Evolutionary conservation across 345 rosid species (phyloP), one percentile per base, ranked within the genome.

Genomic region (Salix suchowensis): DNA sequence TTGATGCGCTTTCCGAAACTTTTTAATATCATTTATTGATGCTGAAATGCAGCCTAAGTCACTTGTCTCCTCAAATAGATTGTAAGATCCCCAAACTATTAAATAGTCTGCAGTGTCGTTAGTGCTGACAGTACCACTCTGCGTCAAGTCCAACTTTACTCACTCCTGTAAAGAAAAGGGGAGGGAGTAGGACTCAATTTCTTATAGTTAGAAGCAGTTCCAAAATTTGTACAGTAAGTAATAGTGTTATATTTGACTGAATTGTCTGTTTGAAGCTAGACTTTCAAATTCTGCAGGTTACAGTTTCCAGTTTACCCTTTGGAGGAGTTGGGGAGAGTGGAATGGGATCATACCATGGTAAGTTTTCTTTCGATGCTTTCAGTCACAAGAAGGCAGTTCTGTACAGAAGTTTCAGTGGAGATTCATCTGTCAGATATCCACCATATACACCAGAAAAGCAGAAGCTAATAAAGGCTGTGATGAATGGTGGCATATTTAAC

Each of bases 301-400:
- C 88, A 0, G 82, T 91, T 48, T 77, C 87, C 1, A 71, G 79
- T 37, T 82, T 94, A 30, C 98, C 97, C 0, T 91, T 92, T 55
- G 98, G 98, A 37, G 98, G 98, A n/a, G 95, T 94, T 0, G 98
- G 97, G 40, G 97, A 90, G 85, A 94, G 98, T 34, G 97, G 97
- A 77, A 87, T 91, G 64, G 97, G 97, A 34, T 78, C 91, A 0
- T 95, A 95, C 86, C 97, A 95, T 30, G 97, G 97, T 2, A 88
- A 95, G 44, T 91, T 84, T 81, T 93, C 98, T 50, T 95, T 89
- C 76, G 97, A 93, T 55, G 84, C 92, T n/a, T 95, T 93, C 82
- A 91, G 96, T 84, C 97, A 95, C 77, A 89, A 90, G 86, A 95
- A 95, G 82, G 88, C 89, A 54, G 94, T 95, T 66, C 73, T 91